Conservation (phyloP, 495 filamentous ascomycete genomes). For the Annulohypoxylon stygium region DNA sequence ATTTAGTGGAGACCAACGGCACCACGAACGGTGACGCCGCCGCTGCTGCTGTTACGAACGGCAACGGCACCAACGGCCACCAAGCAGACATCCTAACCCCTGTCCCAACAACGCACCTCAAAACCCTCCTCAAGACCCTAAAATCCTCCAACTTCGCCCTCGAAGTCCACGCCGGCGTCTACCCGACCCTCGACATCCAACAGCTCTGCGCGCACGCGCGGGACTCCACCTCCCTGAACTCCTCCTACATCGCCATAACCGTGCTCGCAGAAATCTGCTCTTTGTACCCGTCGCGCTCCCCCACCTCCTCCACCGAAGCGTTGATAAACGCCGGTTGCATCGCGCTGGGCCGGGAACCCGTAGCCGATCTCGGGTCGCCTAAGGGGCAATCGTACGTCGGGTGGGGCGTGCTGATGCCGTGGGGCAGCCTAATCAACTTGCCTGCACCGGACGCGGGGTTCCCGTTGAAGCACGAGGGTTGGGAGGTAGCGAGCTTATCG, state of each 20-base stretch:
- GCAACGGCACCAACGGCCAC: slow-evolving; percentile 7
- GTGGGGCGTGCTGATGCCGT: slow-evolving; percentile 79
- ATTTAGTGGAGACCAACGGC: slow-evolving; percentile 22
- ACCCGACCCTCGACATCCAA: slow-evolving; percentile 83
- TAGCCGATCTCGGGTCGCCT: slow-evolving; percentile 55
- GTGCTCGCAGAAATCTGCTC: slow-evolving; percentile 79
- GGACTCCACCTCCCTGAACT: slow-evolving; percentile 53
- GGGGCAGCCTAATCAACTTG: slow-evolving; percentile 53
- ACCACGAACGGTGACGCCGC: background rate
- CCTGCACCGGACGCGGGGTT: slow-evolving; percentile 53
- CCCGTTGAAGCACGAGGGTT: slow-evolving; percentile 63
- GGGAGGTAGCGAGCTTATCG: slow-evolving; percentile 71
- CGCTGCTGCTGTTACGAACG: background rate
- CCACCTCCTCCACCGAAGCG: slow-evolving; percentile 68
- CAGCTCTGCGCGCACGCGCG: slow-evolving; percentile 80
- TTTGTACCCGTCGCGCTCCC: slow-evolving; percentile 72
- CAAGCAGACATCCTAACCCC: slow-evolving; percentile 26
- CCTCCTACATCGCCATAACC: slow-evolving; percentile 73
- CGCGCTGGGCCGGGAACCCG: slow-evolving; percentile 82
- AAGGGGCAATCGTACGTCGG: slow-evolving; percentile 68
- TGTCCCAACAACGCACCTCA: slow-evolving; percentile 43
- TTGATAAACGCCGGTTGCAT: slow-evolving; percentile 78
- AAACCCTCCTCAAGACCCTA: slow-evolving; percentile 49
- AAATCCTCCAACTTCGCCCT: slow-evolving; percentile 56
- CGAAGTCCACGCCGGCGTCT: slow-evolving; percentile 80